Conservation (phyloP, 2,329 filamentous ascomycete genomes). For the Graphilbum fragrans region DNA sequence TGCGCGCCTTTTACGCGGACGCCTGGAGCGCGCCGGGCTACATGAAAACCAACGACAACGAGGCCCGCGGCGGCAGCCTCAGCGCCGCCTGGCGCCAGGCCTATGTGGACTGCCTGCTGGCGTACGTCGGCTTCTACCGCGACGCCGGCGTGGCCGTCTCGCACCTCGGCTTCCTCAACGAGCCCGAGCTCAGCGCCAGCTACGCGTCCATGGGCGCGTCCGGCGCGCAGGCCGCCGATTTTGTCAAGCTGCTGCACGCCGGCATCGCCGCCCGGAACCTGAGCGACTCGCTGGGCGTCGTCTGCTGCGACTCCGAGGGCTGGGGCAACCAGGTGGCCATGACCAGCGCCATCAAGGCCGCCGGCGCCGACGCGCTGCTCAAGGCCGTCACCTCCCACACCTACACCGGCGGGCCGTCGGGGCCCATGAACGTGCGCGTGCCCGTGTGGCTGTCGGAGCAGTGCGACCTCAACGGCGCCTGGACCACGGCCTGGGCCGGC, state of each 20-base stretch:
- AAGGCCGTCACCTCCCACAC: constrained; percentile 12
- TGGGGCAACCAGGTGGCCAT: constrained; percentile 24
- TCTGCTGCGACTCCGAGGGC: constrained; percentile 26
- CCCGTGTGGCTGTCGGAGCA: constrained; percentile 1
- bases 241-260: constrained; percentile 33
- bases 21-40: constrained; percentile 33
- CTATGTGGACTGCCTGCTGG: constrained; percentile 34
- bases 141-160: constrained; percentile 29
- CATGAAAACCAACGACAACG: constrained; percentile 32
- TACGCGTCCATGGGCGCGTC: constrained; percentile 49
- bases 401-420: constrained; percentile 18
- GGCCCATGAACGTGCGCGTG: neutral
- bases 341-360: constrained; percentile 22
- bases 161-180: constrained; percentile 35
- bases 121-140: constrained; percentile 34
- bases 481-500: constrained; percentile 19
- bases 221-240: constrained; percentile 56
- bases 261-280: constrained; percentile 20
- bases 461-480: neutral
- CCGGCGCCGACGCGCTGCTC: constrained; percentile 18
- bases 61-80: constrained; percentile 8
- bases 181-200: constrained; percentile 25
- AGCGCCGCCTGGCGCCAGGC: constrained; percentile 32
- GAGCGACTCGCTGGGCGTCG: constrained; percentile 18
- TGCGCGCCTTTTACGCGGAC: constrained; percentile 24